Conservation (phyloP, 331 rosid genomes). For the Malus hybrid region DNA sequence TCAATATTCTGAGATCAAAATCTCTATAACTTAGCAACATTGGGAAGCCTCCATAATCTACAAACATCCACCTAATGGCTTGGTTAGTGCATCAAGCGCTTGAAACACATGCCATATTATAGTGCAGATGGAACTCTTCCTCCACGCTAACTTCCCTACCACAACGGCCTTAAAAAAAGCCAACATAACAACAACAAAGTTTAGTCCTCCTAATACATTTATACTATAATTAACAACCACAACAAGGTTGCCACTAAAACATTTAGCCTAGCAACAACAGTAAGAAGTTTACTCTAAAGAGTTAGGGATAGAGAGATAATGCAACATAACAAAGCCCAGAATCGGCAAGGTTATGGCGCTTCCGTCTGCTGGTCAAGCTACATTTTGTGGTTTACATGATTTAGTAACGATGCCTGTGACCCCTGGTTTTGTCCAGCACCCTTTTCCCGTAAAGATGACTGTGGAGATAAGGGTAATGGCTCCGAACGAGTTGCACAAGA, state of each 20-base stretch:
- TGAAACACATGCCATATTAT: background rate
- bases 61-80: background rate
- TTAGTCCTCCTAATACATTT: background rate
- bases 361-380: background rate
- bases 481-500: constrained; percentile 8
- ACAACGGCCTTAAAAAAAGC: background rate
- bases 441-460: constrained; percentile 13
- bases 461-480: constrained; percentile 1
- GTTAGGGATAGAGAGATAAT: background rate
- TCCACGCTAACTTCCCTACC: background rate
- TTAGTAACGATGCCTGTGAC: constrained; percentile 1
- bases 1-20: background rate
- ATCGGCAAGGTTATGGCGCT: background rate
- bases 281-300: background rate
- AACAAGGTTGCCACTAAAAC: background rate
- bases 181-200: background rate
- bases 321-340: background rate
- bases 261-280: constrained; percentile 1
- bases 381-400: background rate
- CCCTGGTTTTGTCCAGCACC: constrained; percentile 4
- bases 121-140: background rate
- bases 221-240: background rate
- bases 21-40: background rate
- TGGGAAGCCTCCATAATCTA: constrained; percentile 2
- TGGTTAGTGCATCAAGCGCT: background rate